Evolutionary conservation across 2,329 filamentous ascomycete genomes (phyloP).

Genomic region (Exophiala lecanii-corni): DNA sequence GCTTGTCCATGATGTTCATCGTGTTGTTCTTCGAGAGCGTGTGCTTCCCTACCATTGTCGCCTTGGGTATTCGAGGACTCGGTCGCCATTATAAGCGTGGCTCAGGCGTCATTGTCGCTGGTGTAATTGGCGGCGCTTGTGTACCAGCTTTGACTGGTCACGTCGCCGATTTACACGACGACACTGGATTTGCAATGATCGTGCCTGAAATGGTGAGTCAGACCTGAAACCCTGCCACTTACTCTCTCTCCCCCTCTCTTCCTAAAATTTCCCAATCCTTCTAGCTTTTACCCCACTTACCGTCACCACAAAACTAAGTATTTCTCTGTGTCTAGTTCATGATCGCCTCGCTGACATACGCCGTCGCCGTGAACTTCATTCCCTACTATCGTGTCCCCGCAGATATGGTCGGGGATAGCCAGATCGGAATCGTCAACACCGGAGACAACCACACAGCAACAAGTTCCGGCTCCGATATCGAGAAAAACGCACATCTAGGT

Average conservation of each 20-base stretch:
- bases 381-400: constrained; percentile 59
- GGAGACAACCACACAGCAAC: constrained; percentile 14
- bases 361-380: constrained; percentile 61
- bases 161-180: constrained; percentile 59
- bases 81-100: constrained; percentile 73
- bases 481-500: constrained; percentile 1
- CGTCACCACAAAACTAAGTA: no score
- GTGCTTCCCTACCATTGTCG: constrained; percentile 76
- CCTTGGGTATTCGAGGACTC: constrained; percentile 69
- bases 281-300: no score
- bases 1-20: constrained; percentile 34
- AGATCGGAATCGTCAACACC: constrained; percentile 40
- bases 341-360: constrained; percentile 53
- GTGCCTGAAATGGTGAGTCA: constrained; percentile 50
- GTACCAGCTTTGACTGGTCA: constrained; percentile 68
- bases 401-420: constrained; percentile 50
- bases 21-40: constrained; percentile 75
- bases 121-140: constrained; percentile 64
- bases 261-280: no score
- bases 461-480: background rate
- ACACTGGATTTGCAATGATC: constrained; percentile 60
- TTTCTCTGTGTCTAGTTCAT: constrained; percentile 44
- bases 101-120: constrained; percentile 66
- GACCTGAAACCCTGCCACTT: no score
- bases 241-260: no score